Evolutionary conservation across 805 yeast species (phyloP), one percentile per base, ranked within the genome.

Genomic region (Ogataea pini): DNA sequence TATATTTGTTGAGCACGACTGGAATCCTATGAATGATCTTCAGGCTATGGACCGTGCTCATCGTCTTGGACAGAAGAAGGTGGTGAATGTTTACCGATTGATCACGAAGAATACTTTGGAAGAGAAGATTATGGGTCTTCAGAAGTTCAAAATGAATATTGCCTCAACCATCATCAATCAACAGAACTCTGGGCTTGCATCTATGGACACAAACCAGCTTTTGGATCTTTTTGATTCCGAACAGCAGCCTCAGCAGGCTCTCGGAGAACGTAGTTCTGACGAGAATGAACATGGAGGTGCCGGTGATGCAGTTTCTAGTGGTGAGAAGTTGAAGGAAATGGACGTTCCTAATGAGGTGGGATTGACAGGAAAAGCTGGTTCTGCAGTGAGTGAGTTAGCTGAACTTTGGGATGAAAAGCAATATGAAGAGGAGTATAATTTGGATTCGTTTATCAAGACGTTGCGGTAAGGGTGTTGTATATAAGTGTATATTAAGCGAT

Each of bases 41-140:
- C 99, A 94, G 66, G 99, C 99, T 0, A 94, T 94, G 99, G 99
- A 94, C 67, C 78, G 99, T 63, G 98, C 99, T 0, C 99, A 94
- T 68, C 79, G 99, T 66, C 76, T 94, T 52, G 99, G 99, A 3
- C 99, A 94, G 69, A 94, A 91, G 75, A 92, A 89, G 65, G 98
- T 92, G 16, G 99, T 94, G 32, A 94, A 94, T 66, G 99, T 94
- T 22, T 94, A 94, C 63, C 76, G 99, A 60, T 77, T 94, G 63
- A 91, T 94, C 56, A 94, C 99, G 7, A 83, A 89, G 63, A 85
- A 88, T 58, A 94, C 99, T 0, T 74, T 94, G 54, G 99, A 94
- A 66, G 99, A 94, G 65, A 90, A 94, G 68, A 94, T 94, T 50
- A 94, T 94, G 99, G 98, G 99, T 22, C 73, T 94, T 56, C 99